A percentile compares a stretch with the other conserved stretches of the same genome.
Conservation (phyloP, 306 rosid species). For the Luffa aegyptiaca region DNA sequence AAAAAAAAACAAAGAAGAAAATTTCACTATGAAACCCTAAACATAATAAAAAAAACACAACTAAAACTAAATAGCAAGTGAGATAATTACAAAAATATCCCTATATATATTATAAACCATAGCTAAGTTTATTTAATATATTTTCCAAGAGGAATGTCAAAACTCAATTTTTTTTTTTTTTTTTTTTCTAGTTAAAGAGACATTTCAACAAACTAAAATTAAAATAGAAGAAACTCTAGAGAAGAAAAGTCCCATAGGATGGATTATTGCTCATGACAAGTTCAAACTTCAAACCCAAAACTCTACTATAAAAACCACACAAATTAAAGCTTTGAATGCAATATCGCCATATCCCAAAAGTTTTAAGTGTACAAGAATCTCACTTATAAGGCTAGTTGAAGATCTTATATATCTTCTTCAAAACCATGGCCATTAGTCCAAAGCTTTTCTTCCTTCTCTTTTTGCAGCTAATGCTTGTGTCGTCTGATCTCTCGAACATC, state of each 20-base stretch:
- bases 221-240: background rate
- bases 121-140: background rate
- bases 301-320: background rate
- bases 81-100: background rate
- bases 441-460: constrained; percentile 14
- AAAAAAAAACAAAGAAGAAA: no score
- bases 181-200: background rate
- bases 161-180: background rate
- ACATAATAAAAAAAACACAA: no score
- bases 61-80: background rate
- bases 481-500: background rate
- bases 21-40: no score
- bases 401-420: background rate
- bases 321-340: no score
- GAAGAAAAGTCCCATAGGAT: background rate
- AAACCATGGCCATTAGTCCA: constrained; percentile 14
- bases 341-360: background rate
- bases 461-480: constrained; percentile 10
- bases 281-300: background rate
- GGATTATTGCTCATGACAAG: background rate
- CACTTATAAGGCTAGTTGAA: background rate
- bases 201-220: background rate
- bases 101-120: background rate
- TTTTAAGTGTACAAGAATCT: background rate
- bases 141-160: background rate